Evolutionary conservation across 2,329 filamentous ascomycete species (phyloP), one percentile per base, ranked within the genome.

Genomic region (Aurifilum marmelostoma): DNA sequence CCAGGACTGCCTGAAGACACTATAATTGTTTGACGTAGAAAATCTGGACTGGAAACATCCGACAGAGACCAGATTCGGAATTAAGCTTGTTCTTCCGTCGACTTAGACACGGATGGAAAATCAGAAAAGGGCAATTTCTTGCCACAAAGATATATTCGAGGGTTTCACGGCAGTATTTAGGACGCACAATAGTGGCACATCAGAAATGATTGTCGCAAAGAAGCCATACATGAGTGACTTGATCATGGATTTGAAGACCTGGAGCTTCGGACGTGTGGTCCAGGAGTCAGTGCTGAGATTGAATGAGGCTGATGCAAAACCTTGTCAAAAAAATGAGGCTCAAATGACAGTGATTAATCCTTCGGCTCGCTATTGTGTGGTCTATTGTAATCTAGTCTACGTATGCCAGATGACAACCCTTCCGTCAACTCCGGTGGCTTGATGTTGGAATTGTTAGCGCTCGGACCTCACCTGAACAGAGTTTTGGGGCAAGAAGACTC

Each of bases 381-480:
- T 67, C 65, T 67, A 67, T 67, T 67, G 60, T 73, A 68, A 63
- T 75, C 68, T 72, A 71, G 43, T 77, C 78, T 88, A 93, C 65
- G 85, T 83, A 73, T 85, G 85, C 92, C 92, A 96, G 74, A 96
- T 88, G 64, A 95, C 92, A 74, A 96, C 84, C 76, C 92, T 88
- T 72, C 92, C 92, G 78, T 96, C 92, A 66, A 96, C 91, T 73
- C 92, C 92, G 78, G 90, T 94, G 73, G 92, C 91, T 94, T 75
- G 71, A 74, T 70, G 63, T 50, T 21, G 67, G 63, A 71, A 73
- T 79, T 75, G 81, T 79, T 75, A 81, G 77, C 68, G 58, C 62
- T 65, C 21, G 68, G 32, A 69, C 54, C 50, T 56, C 34, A 64
- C 12, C 54, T 37, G 56, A 65, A 75, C 69, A 72, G 56, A 75